Evolutionary conservation across 805 yeast genomes (phyloP).

Genomic region (Dipodascus geniculatus): DNA sequence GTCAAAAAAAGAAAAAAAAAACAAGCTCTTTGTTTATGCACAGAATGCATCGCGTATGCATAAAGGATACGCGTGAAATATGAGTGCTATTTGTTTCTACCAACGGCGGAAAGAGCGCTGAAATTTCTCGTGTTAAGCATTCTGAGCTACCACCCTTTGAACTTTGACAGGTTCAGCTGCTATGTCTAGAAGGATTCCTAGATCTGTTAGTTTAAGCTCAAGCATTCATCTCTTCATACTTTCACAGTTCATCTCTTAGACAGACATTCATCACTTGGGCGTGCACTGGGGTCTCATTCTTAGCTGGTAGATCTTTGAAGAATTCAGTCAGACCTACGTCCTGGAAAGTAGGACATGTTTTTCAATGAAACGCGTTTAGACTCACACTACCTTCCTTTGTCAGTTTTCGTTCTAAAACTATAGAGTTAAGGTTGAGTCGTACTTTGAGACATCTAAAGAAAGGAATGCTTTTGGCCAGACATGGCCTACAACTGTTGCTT

Average conservation of each 20-base stretch:
- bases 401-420: neutral
- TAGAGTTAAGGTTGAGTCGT: conserved; percentile 1
- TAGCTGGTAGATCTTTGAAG: neutral
- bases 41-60: conserved; percentile 1
- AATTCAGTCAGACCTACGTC: neutral
- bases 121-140: too few relatives aligned
- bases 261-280: neutral
- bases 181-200: too few relatives aligned
- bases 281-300: neutral
- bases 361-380: conserved; percentile 1
- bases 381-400: neutral
- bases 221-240: neutral
- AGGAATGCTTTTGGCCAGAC: neutral
- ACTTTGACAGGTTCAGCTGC: too few relatives aligned
- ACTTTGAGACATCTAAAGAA: neutral
- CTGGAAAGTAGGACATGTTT: conserved; percentile 1
- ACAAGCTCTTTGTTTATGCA: neutral
- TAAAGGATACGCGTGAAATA: neutral
- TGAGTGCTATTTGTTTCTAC: neutral
- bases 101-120: neutral
- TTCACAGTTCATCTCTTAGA: neutral
- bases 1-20: neutral
- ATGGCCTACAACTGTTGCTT: neutral
- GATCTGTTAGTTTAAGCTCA: too few relatives aligned
- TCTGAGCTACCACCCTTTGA: too few relatives aligned